Evolutionary conservation across 345 rosid genomes (phyloP), one percentile per base, ranked within the genome.

Genomic region (Brassica rapa): DNA sequence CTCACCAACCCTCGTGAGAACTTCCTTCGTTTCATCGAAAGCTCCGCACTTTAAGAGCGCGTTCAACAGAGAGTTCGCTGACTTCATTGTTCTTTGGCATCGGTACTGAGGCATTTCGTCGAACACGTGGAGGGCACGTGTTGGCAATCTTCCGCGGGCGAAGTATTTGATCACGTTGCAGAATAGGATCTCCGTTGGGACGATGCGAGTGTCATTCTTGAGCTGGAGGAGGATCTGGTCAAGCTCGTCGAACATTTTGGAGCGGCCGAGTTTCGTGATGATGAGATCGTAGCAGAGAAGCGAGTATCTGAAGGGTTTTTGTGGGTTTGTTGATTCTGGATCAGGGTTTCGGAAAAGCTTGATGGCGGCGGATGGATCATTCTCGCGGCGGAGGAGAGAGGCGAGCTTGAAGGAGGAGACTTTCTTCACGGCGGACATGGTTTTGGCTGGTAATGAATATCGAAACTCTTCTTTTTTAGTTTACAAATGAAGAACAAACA

Each of bases 201-300:
- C 65, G 49, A 90, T 39, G 0, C 85, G 81, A 32, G 85, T 83
- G 39, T 92, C 92, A 19, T 19, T 19, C 41, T 86, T 85, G 72
- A 94, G 93, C 69, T 84, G 89, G 14, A 69, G 75, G 71, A 94
- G 97, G 76, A 89, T 62, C 3, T 82, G 49, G 21, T 86, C 87
- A 82, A 94, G 86, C 79, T 94, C 90, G 2, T 85, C 66, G 64
- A 90, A 92, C 96, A 88, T 86, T 80, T 87, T 90, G 79, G 91
- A 91, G 5, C 88, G 79, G 16, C 94, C 94, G 5, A 94, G 97
- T 83, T 88, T 94, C 57, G 87, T 81, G 81, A 92, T 86, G 79
- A 88, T 87, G 84, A 94, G 77, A 74, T 94, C 98, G 69, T 92
- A 92, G 78, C 88, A 86, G 57, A 77, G 90, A 66, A 85, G 88